These are phyloP conservation scores for Ceratobasidium sp. DNA, from an alignment of 1,284 basidiomycete species.

Conservation along the genomic window DNA sequence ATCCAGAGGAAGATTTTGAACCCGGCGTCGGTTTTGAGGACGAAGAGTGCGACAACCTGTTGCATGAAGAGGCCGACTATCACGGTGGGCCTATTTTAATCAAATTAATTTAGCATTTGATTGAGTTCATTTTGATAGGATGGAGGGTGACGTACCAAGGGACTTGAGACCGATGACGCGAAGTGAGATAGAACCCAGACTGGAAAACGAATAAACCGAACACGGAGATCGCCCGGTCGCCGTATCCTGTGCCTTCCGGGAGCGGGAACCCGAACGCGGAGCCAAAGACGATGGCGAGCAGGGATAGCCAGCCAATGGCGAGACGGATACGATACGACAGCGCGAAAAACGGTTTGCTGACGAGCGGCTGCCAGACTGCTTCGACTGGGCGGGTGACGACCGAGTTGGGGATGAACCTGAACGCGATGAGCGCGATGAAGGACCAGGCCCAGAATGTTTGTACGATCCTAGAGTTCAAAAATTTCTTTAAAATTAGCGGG, in stretches of 20 bases:
- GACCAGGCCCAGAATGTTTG: slow-evolving; percentile 86
- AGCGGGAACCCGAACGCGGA: slow-evolving; percentile 85
- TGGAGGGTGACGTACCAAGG: slow-evolving; percentile 67
- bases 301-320: slow-evolving; percentile 77
- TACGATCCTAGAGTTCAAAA: slow-evolving; percentile 69
- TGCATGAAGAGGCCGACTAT: slow-evolving; percentile 88
- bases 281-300: slow-evolving; percentile 82
- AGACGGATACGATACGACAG: slow-evolving; percentile 73
- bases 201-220: slow-evolving; percentile 85
- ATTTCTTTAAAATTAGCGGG: background rate
- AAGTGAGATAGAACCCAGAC: slow-evolving; percentile 75
- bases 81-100: slow-evolving; percentile 74
- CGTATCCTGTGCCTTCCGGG: slow-evolving; percentile 71
- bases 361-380: slow-evolving; percentile 73
- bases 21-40: slow-evolving; percentile 84
- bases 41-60: slow-evolving; percentile 87
- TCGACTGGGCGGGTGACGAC: slow-evolving; percentile 75
- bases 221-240: slow-evolving; percentile 85
- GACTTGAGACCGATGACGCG: slow-evolving; percentile 71
- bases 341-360: slow-evolving; percentile 77
- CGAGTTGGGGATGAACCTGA: slow-evolving; percentile 81
- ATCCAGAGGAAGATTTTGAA: slow-evolving; percentile 87
- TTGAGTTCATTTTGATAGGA: slow-evolving; percentile 5
- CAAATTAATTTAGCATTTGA: slow-evolving; percentile 45
- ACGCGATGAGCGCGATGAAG: slow-evolving; percentile 81